Evolutionary conservation across 2,329 filamentous ascomycete genomes (phyloP).

Genomic region (Xylariomycetidae sp.): DNA sequence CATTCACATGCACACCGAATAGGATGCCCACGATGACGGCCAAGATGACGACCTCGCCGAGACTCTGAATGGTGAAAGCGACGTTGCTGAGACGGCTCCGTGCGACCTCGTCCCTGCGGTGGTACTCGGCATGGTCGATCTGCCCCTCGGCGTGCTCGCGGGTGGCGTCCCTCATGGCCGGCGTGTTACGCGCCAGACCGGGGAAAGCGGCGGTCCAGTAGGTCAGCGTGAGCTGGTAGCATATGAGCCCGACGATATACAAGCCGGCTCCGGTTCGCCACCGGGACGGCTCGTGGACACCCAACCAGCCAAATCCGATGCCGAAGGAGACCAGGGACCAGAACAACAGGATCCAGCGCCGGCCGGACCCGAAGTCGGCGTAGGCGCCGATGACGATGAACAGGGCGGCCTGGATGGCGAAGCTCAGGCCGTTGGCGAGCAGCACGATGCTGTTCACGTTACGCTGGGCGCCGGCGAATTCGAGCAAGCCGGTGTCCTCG

Average conservation of each 20-base stretch:
- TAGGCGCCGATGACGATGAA: constrained; percentile 49
- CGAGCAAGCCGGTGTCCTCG: constrained; percentile 43
- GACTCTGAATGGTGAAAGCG: constrained; percentile 59
- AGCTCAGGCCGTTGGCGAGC: constrained; percentile 62
- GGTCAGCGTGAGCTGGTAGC: constrained; percentile 62
- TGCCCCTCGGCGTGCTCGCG: constrained; percentile 32
- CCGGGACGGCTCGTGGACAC: constrained; percentile 53
- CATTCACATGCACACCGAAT: constrained; percentile 57
- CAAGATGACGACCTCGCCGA: constrained; percentile 58
- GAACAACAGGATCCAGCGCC: constrained; percentile 58
- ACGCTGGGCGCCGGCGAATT: constrained; percentile 51
- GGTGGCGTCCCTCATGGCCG: constrained; percentile 28
- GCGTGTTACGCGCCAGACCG: constrained; percentile 32
- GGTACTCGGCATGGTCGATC: constrained; percentile 56
- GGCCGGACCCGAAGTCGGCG: constrained; percentile 61
- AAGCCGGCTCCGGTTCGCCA: constrained; percentile 58
- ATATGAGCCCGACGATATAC: constrained; percentile 63
- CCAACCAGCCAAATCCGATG: constrained; percentile 64
- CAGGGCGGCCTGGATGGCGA: constrained; percentile 59
- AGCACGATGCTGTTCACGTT: constrained; percentile 64
- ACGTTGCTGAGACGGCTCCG: constrained; percentile 60
- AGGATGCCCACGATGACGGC: constrained; percentile 62
- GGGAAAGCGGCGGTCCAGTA: constrained; percentile 62
- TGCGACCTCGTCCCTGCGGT: constrained; percentile 57
- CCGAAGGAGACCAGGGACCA: constrained; percentile 58